Evolutionary conservation across 2,329 filamentous ascomycete species (phyloP), one percentile per base, ranked within the genome.

Genomic region (Exophiala alcalophila): DNA sequence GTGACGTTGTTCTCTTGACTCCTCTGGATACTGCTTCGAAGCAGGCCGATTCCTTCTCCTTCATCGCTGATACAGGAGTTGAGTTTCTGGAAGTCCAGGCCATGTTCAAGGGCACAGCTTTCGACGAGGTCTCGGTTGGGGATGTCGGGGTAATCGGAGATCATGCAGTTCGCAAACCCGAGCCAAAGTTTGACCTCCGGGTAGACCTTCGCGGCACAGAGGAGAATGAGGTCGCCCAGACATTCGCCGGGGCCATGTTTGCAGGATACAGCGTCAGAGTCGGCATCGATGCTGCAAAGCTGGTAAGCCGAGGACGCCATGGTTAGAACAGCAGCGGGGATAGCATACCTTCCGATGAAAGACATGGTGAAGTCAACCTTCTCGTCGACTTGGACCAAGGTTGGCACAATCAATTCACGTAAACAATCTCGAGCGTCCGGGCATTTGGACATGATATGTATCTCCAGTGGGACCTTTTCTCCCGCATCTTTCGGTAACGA

Each of bases 361-460:
- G 87, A 92, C 46, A 97, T 73, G 20, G 77, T 84, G 64, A 98
- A 97, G 71, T 95, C 83, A 49, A 97, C 88, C 64, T 94, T 92
- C 52, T 87, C 78, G 49, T 79, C 74, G 25, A 90, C 77, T 45
- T 79, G 77, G 64, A 88, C 80, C 90, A 98, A 96, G 15, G 83
- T 77, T 1, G 92, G 92, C 11, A 97, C 68, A 16, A 98, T 75
- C 56, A 98, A 69, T 47, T 89, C 72, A 49, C 80, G 78, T 14
- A 98, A 72, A 59, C 91, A 96, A 60, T 87, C 84, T 63, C 75
- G 77, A 2, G 92, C 89, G 65, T 98, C 92, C 0, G 91, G 90
- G 59, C 92, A 98, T 73, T 97, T 96, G 68, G 82, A 86, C 83
- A 97, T 98, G 57, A 97, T 92, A 64, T 97, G 91, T 42, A 88